Evolutionary conservation across 345 rosid genomes (phyloP), one percentile per base, ranked within the genome.

Genomic region (Erucastrum elatum): DNA sequence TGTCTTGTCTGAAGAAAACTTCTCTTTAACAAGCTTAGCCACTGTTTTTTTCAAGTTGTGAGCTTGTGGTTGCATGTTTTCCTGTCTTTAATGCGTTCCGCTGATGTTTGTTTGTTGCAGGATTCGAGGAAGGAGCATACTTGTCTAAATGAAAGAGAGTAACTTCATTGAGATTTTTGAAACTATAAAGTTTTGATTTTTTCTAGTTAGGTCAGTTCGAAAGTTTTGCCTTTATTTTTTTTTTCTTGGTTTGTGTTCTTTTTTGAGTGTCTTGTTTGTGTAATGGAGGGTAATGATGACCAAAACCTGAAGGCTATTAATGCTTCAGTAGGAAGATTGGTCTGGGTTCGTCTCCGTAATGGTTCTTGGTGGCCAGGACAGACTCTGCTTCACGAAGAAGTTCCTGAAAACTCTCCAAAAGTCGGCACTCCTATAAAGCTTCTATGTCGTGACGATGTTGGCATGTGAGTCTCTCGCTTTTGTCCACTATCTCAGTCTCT

Each of bases 301-400:
- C 80, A 75, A 78, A 82, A 82, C 77, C 68, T 74, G 78, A 83
- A 81, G 85, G 88, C 82, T 75, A 88, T 93, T 85, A 92, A 96
- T 82, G 86, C 88, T 21, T 87, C 96, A 9, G 93, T 96, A 39
- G 99, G 99, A 12, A 86, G 94, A 63, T 85, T 96, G 84, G 99
- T 96, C 33, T 96, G 99, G 99, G 98, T 96, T 59, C 92, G 97
- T 11, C 89, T 98, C 49, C 84, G 99, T 79, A 96, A 96, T 79
- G 98, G 99, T 37, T 91, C 99, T 12, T 96, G 99, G 99, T 96
- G 99, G 99, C 99, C 99, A 1, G 99, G 97, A 64, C 90, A 89
- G 85, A 90, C 88, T 77, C 79, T 96, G 87, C 84, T 88, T 60
- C 84, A 84, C 8, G 91, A 93, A 15, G 93, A 96, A 80, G 71